Evolutionary conservation across 2,329 filamentous ascomycete genomes (phyloP).

Genomic region (Aspergillus clavatus): DNA sequence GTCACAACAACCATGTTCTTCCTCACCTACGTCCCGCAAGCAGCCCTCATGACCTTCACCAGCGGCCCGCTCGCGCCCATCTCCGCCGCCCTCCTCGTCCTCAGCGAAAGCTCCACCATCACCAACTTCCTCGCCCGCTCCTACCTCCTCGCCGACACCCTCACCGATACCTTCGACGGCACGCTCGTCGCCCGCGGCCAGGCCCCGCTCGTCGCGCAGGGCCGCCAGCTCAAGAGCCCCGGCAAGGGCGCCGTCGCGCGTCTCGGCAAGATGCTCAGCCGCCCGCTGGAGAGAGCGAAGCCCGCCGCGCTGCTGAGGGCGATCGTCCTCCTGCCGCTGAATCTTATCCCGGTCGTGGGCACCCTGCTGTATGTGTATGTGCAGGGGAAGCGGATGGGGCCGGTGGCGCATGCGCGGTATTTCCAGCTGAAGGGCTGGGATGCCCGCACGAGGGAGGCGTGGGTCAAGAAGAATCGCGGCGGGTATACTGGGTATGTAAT

Average conservation of each 20-base stretch:
- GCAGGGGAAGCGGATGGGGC: conserved; percentile 59
- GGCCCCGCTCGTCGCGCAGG: conserved; percentile 63
- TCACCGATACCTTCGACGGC: conserved; percentile 86
- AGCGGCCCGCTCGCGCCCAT: conserved; percentile 68
- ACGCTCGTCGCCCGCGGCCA: conserved; percentile 53
- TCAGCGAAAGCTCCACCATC: conserved; percentile 52
- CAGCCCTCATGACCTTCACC: conserved; percentile 75
- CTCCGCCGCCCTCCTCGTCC: conserved; percentile 55
- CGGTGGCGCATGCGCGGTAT: conserved; percentile 60
- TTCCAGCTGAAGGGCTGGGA: conserved; percentile 89
- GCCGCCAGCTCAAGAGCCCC: conserved; percentile 63
- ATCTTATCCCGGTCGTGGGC: conserved; percentile 86
- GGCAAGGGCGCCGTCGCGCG: conserved; percentile 49
- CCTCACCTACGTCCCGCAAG: conserved; percentile 80
- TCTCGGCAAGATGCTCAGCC: conserved; percentile 54
- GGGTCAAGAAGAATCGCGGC: conserved; percentile 64
- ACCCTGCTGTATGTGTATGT: conserved; percentile 74
- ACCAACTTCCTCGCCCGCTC: conserved; percentile 56
- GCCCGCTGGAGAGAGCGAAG: conserved; percentile 48
- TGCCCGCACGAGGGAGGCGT: conserved; percentile 58
- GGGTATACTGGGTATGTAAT: conserved; percentile 81
- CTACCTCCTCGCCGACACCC: conserved; percentile 73
- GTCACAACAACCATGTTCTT: conserved; percentile 80
- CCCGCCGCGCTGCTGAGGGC: conserved; percentile 66
- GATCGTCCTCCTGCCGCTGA: conserved; percentile 81